Evolutionary conservation across 2,329 filamentous ascomycete species (phyloP).

Genomic region (Paracoccidioides lutzii): DNA sequence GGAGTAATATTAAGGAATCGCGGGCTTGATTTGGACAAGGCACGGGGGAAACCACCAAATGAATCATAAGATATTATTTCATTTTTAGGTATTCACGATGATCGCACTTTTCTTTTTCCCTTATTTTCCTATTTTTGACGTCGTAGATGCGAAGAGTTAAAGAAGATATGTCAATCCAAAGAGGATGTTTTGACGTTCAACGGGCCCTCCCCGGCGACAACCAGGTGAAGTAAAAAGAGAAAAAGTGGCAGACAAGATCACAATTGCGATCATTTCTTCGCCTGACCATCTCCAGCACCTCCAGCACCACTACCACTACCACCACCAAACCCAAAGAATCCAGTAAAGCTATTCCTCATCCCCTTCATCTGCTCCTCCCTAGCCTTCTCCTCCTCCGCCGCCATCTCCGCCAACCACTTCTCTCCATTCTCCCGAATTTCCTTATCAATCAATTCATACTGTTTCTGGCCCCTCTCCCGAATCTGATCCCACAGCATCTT

Average conservation of each 20-base stretch:
- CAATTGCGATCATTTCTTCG: neutral
- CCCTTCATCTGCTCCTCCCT: conserved; percentile 84
- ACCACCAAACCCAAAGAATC: conserved; percentile 35
- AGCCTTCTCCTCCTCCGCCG: conserved; percentile 71
- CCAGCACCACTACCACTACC: neutral
- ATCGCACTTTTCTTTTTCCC: too few species aligned
- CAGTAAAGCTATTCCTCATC: conserved; percentile 69
- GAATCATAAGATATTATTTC: too few species aligned
- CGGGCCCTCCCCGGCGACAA: neutral
- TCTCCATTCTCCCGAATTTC: conserved; percentile 89
- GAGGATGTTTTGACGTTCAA: neutral
- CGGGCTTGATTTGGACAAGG: too few species aligned
- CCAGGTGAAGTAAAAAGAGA: neutral
- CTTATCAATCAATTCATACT: conserved; percentile 79
- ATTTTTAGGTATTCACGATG: too few species aligned
- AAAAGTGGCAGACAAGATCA: neutral
- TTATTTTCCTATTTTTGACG: too few species aligned
- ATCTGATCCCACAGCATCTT: conserved; percentile 97
- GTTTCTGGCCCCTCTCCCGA: conserved; percentile 76
- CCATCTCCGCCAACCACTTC: conserved; percentile 92
- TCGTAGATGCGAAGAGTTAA: too few species aligned
- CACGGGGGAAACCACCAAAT: too few species aligned
- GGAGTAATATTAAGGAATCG: too few species aligned
- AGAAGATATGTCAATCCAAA: too few species aligned
- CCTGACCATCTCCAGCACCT: neutral